Evolutionary conservation across 1,284 basidiomycete species (phyloP), one percentile per base, ranked within the genome.

Genomic region (Moesziomyces parantarcticus): DNA sequence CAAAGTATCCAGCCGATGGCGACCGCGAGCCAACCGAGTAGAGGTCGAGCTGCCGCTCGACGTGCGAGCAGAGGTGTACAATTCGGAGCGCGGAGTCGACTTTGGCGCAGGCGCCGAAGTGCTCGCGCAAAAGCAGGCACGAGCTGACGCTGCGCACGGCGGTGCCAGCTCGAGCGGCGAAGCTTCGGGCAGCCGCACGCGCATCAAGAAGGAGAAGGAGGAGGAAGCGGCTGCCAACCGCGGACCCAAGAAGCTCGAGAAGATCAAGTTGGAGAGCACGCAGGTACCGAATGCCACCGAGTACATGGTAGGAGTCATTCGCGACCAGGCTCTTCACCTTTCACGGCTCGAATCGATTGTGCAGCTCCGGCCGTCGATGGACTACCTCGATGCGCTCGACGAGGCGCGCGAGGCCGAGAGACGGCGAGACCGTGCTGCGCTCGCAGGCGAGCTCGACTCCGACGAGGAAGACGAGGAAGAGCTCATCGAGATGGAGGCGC

Each of bases 1-100:
- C 39, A 59, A 59, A 18, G 72, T 77, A 1, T 70, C 75, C 10
- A 76, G 74, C 46, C 76, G 82, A 48, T 81, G 76, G 78, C 61
- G 79, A 25, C 79, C 81, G 23, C 61, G 65, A 29, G 66, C 78
- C 41, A 76, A 81, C 56, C 68, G 75, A 44, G 76, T 83, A 23
- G 78, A 83, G 56, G 76, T 83, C 36, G 81, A 83, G 25, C 49
- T 83, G 10, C 82, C 82, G 7, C 58, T 83, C 14, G 82, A 83
- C 40, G 57, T 78, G 43, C 70, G 81, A 32, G 75, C 75, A 26
- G 60, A 68, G 18, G 78, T 82, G 11, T 83, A 82, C 70, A 74
- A 82, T 52, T 44, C 59, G n/a, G 78, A 81, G 0, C 59, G 70
- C 16, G 82, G 82, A 18, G 50, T 63, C 21, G 76, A 78, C 20